Evolutionary conservation across 2,329 filamentous ascomycete species (phyloP), one percentile per base, ranked within the genome.

Genomic region (Saccharata proteae): DNA sequence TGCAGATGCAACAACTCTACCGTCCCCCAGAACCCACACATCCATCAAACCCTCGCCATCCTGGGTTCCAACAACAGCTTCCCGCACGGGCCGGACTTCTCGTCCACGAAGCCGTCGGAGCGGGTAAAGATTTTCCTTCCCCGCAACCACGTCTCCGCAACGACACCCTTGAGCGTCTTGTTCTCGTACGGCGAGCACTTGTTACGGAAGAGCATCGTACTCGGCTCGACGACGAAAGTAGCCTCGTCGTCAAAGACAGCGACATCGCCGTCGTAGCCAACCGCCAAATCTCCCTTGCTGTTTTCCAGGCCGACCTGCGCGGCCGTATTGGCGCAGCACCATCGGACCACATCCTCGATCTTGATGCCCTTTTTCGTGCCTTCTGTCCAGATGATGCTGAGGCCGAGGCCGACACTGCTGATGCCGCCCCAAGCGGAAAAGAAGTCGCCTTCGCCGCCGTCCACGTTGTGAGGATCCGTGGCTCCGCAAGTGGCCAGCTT

Each of bases 401-500:
- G 68, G 1, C 90, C 90, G 1, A 98, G 71, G 0, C 90, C 90
- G 12, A 98, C 88, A 4, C 81, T 90, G 4, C 82, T 88, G 48
- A 98, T 93, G 10, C 90, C 90, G 32, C 90, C 90, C 90, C 90
- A 98, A 1, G 86, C 86, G 4, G 80, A 75, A 59, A 96, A 90
- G 67, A 98, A 96, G 59, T 96, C 83, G 21, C 90, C 90, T 23
- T 54, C 54, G 15, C 58, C 55, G 14, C 62, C 57, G 34, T 46
- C 51, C 19, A 31, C 42, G 31, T 38, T 41, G 29, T 52, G 27
- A n/a, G 39, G 28, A 13, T 41, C 29, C 21, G 28, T 45, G 38
- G 3, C 59, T 38, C 44, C 47, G 44, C 52, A 55, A 21, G 66
- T 64, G 11, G 66, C 71, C n/a, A 90, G 65, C 42, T 78, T 70